Evolutionary conservation across 139 green algal species (phyloP).

Genomic region (Chloropicon primus): DNA sequence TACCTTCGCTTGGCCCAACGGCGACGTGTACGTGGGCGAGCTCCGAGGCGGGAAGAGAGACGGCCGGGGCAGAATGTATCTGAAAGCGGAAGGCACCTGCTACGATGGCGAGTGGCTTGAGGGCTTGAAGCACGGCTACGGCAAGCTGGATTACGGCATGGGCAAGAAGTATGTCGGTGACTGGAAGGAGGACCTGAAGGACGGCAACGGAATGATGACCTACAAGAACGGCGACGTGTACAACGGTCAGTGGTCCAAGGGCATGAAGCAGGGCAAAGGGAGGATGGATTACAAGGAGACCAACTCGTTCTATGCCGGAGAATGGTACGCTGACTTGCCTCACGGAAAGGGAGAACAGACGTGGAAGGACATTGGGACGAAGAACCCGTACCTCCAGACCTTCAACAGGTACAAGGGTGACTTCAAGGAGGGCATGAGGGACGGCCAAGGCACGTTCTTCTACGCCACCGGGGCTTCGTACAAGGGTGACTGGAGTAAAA

Average conservation of each 20-base stretch:
- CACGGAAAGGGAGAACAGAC: slow-evolving; percentile 5
- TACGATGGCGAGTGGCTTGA: slow-evolving; percentile 15
- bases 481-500: slow-evolving; percentile 5
- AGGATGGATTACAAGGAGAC: background rate
- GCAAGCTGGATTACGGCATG: background rate
- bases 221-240: slow-evolving; percentile 15
- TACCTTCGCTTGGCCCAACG: slow-evolving; percentile 10
- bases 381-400: background rate
- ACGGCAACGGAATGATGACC: background rate
- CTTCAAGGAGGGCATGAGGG: slow-evolving; percentile 1
- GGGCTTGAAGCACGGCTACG: slow-evolving; percentile 5
- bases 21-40: background rate
- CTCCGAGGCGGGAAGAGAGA: background rate
- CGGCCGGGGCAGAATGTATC: background rate
- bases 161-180: slow-evolving; percentile 2
- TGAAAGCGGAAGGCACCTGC: background rate
- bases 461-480: slow-evolving; percentile 12
- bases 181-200: slow-evolving; percentile 5
- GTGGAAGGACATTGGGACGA: slow-evolving; percentile 1
- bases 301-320: slow-evolving; percentile 4
- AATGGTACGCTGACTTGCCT: slow-evolving; percentile 1
- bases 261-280: slow-evolving; percentile 14
- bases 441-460: background rate
- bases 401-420: slow-evolving; percentile 7
- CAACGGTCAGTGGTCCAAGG: slow-evolving; percentile 4